These are phyloP conservation scores for Pleurotus platypus DNA, from an alignment of 768 basidiomycete genomes.

Conservation along the genomic window DNA sequence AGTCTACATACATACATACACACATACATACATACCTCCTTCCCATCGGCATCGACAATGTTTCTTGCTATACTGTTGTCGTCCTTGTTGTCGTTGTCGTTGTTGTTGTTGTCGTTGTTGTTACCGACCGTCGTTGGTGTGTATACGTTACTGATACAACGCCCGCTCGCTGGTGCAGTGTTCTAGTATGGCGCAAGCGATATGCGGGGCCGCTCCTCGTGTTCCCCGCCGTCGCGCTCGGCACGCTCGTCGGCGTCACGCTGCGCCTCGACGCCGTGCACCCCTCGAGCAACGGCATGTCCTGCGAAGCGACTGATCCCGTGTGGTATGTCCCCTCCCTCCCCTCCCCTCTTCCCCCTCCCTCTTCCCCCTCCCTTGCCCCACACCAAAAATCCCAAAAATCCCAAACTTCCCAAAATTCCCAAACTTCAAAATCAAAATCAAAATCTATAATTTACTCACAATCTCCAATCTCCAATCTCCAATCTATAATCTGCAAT, in stretches of 20 bases:
- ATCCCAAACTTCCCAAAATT: too few relatives aligned
- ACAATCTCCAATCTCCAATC: too few relatives aligned
- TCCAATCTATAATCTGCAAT: too few relatives aligned
- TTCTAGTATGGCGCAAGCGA: constrained; percentile 44
- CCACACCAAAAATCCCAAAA: too few relatives aligned
- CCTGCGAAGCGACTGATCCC: constrained; percentile 58
- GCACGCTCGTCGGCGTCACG: constrained; percentile 38
- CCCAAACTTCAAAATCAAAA: too few relatives aligned
- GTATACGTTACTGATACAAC: constrained; percentile 7
- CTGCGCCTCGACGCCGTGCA: constrained; percentile 40
- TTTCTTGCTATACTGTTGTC: not conserved
- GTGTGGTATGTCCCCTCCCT: constrained; percentile 42
- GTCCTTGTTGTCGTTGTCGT: too few relatives aligned
- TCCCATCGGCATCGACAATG: constrained; percentile 7
- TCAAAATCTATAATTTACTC: too few relatives aligned
- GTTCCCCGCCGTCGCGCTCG: constrained; percentile 45
- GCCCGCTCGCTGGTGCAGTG: constrained; percentile 23
- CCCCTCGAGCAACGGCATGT: constrained; percentile 43
- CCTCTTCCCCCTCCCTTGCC: not conserved
- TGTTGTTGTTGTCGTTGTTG: too few relatives aligned
- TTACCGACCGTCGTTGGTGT: not conserved
- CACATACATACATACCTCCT: not conserved
- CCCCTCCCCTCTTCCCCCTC: not conserved
- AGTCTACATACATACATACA: constrained; percentile 6
- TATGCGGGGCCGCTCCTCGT: constrained; percentile 42